Conservation (phyloP, 768 basidiomycete genomes). For the Lyophyllum semitale region DNA sequence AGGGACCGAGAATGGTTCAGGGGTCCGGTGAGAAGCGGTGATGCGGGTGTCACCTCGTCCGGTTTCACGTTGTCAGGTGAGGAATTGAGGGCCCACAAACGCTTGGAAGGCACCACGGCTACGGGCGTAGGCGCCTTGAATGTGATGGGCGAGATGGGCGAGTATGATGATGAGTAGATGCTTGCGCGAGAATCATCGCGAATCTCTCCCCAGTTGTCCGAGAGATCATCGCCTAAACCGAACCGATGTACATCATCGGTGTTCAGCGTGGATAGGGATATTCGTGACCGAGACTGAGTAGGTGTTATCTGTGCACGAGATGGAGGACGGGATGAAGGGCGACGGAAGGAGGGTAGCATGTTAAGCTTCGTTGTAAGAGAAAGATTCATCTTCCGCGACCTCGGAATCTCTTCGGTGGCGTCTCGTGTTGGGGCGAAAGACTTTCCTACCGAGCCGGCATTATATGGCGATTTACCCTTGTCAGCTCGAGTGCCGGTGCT, state of each 20-base stretch:
- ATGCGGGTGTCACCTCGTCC: slow-evolving; percentile 2
- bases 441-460: background rate
- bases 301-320: slow-evolving; percentile 2
- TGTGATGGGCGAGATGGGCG: slow-evolving; percentile 30
- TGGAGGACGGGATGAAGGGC: background rate
- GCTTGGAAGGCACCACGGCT: background rate
- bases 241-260: slow-evolving; percentile 26
- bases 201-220: slow-evolving; percentile 21
- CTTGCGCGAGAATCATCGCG: slow-evolving; percentile 7
- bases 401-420: background rate
- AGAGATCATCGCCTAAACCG: slow-evolving; percentile 21
- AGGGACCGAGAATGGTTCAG: slow-evolving; percentile 20
- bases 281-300: slow-evolving; percentile 9
- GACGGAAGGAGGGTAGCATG: background rate
- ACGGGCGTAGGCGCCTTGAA: slow-evolving; percentile 29
- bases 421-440: background rate
- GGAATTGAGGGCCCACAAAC: slow-evolving; percentile 1
- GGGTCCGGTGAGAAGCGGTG: slow-evolving; percentile 17
- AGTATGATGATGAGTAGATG: slow-evolving; percentile 13
- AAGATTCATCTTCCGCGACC: slow-evolving; percentile 6
- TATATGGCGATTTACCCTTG: background rate
- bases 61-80: slow-evolving; percentile 16
- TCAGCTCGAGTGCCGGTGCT: background rate
- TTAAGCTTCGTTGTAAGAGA: slow-evolving; percentile 3
- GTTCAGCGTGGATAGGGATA: slow-evolving; percentile 13